Conservation (phyloP, 805 yeast species). For the Barnettozyma botsteinii region DNA sequence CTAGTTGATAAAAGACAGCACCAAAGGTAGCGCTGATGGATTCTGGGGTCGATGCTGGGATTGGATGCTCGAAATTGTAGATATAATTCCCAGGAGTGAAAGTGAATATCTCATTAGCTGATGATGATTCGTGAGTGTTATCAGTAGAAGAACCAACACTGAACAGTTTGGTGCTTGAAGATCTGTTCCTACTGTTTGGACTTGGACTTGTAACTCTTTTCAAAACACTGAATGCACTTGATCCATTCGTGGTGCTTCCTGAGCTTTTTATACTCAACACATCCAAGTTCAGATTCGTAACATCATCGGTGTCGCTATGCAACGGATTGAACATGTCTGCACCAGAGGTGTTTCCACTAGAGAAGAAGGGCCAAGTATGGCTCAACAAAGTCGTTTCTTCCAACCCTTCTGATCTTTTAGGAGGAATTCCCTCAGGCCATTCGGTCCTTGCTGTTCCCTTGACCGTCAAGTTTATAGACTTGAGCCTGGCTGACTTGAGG, state of each 20-base stretch:
- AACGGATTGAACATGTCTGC: slow-evolving; percentile 31
- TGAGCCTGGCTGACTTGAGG: slow-evolving; percentile 65
- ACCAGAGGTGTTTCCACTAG: slow-evolving; percentile 30
- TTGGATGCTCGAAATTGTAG: slow-evolving; percentile 85
- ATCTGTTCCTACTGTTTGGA: slow-evolving; percentile 16
- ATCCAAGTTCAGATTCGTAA: slow-evolving; percentile 21
- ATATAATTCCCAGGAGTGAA: slow-evolving; percentile 88
- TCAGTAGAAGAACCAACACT: slow-evolving; percentile 4
- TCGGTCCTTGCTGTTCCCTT: slow-evolving; percentile 74
- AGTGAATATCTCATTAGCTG: slow-evolving; percentile 30
- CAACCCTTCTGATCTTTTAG: slow-evolving; percentile 59
- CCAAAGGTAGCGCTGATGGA: slow-evolving; percentile 77
- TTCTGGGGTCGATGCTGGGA: slow-evolving; percentile 81
- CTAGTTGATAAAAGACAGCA: slow-evolving; percentile 61
- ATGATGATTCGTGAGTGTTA: slow-evolving; percentile 3
- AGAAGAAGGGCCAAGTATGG: slow-evolving; percentile 91
- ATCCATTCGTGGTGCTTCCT: neutral
- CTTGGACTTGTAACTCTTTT: slow-evolving; percentile 26
- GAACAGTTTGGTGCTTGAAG: slow-evolving; percentile 11
- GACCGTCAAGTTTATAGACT: slow-evolving; percentile 53
- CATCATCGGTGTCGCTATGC: slow-evolving; percentile 2
- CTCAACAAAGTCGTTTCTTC: slow-evolving; percentile 64
- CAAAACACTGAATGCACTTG: slow-evolving; percentile 19
- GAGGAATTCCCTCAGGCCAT: slow-evolving; percentile 99
- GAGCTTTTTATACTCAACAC: slow-evolving; percentile 8